Evolutionary conservation across 306 rosid species (phyloP).

Genomic region (Crotalaria pallida): DNA sequence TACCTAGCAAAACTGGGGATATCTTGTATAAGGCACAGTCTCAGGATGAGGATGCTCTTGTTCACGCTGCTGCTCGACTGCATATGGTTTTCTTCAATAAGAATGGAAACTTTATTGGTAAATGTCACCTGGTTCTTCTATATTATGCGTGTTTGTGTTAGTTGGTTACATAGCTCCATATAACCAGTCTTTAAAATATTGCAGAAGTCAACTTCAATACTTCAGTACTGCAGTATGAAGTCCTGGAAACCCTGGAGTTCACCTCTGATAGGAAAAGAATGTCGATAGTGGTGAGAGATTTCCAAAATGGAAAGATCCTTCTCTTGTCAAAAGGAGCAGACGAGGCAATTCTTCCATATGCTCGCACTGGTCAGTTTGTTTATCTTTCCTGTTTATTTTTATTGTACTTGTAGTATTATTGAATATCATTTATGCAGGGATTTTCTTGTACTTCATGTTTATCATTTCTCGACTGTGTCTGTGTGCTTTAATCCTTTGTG

Average conservation of each 20-base stretch:
- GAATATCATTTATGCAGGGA: background rate
- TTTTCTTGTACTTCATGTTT: conserved; percentile 11
- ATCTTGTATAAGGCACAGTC: conserved; percentile 93
- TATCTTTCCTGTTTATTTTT: conserved; percentile 3
- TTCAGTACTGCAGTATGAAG: conserved; percentile 64
- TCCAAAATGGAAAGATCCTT: conserved; percentile 77
- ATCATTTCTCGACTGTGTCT: background rate
- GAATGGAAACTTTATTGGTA: conserved; percentile 70
- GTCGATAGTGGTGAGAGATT: conserved; percentile 85
- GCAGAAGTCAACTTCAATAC: conserved; percentile 84
- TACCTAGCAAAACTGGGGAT: conserved; percentile 76
- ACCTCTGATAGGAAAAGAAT: conserved; percentile 98
- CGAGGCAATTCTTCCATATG: conserved; percentile 85
- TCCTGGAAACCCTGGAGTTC: conserved; percentile 87
- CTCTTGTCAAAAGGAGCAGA: conserved; percentile 96
- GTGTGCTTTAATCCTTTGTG: background rate
- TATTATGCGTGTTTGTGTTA: background rate
- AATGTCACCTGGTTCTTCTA: conserved; percentile 17
- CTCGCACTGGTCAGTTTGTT: conserved; percentile 52
- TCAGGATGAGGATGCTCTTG: conserved; percentile 99
- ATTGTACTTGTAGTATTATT: conserved; percentile 10
- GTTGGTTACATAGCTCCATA: conserved; percentile 25
- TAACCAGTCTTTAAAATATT: conserved; percentile 27
- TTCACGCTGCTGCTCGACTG: conserved; percentile 79
- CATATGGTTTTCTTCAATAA: conserved; percentile 83